These are phyloP conservation scores for Rhodotorula kratochvilovae DNA, from an alignment of 768 basidiomycete species.

Conservation along the genomic window DNA sequence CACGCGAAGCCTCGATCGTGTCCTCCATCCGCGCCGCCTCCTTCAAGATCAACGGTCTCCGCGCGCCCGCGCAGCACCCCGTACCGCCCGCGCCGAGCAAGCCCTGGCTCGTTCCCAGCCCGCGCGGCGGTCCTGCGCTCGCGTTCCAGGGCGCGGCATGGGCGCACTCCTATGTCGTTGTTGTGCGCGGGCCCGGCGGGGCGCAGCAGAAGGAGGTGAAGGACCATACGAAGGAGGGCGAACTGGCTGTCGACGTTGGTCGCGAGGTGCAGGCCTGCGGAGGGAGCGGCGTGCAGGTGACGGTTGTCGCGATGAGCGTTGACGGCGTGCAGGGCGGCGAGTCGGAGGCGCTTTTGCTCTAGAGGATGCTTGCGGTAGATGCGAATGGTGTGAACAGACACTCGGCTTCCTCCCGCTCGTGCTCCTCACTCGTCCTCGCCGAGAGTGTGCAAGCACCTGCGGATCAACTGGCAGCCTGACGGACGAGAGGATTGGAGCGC, in stretches of 20 bases:
- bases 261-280: background rate
- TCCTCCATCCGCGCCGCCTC: slow-evolving; percentile 28
- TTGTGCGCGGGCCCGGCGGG: slow-evolving; percentile 3
- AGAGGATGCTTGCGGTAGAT: background rate
- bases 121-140: background rate
- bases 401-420: background rate
- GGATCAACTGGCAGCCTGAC: no score
- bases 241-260: slow-evolving; percentile 6
- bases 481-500: background rate
- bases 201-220: background rate
- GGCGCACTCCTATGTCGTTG: slow-evolving; percentile 29
- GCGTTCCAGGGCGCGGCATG: slow-evolving; percentile 23
- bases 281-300: slow-evolving; percentile 6
- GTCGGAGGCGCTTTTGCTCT: background rate
- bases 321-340: slow-evolving; percentile 1
- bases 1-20: slow-evolving; percentile 27
- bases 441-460: no score
- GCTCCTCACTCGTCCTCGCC: background rate
- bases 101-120: slow-evolving; percentile 4
- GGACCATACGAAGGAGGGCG: slow-evolving; percentile 32
- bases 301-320: slow-evolving; percentile 9
- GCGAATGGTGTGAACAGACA: slow-evolving; percentile 1
- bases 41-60: slow-evolving; percentile 25
- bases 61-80: background rate
- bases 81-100: slow-evolving; percentile 8